These are phyloP conservation scores for Naganishia liquefaciens DNA, from an alignment of 1,284 basidiomycete species.

Conservation along the genomic window DNA sequence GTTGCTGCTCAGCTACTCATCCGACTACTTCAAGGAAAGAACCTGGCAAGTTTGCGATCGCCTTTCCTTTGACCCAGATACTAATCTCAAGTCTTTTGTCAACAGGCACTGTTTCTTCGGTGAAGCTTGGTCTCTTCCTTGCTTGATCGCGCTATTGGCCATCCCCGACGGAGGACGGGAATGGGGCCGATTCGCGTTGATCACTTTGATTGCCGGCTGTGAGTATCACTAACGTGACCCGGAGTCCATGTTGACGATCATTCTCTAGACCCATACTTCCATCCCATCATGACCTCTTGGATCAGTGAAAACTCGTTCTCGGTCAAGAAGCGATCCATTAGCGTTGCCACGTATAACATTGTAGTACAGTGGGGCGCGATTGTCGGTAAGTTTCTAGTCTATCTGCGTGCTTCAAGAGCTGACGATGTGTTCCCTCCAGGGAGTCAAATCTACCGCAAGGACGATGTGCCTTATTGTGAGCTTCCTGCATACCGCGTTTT, in stretches of 20 bases:
- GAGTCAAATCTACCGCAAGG: slow-evolving; percentile 33
- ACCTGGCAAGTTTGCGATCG: slow-evolving; percentile 20
- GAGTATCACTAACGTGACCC: not conserved
- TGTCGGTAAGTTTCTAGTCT: slow-evolving; percentile 11
- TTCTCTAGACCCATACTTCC: slow-evolving; percentile 32
- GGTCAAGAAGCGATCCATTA: slow-evolving; percentile 33
- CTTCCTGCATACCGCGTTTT: not conserved
- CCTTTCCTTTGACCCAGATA: too few relatives aligned
- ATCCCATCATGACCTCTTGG: slow-evolving; percentile 33
- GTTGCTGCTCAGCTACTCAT: slow-evolving; percentile 30
- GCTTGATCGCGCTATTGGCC: slow-evolving; percentile 27
- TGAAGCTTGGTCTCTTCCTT: slow-evolving; percentile 33
- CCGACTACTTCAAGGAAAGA: slow-evolving; percentile 32
- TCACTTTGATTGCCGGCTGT: slow-evolving; percentile 34
- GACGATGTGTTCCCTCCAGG: not conserved
- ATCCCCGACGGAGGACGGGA: slow-evolving; percentile 31
- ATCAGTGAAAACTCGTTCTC: slow-evolving; percentile 34
- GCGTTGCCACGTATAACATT: slow-evolving; percentile 32
- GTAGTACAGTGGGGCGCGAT: slow-evolving; percentile 34
- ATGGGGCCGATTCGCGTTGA: slow-evolving; percentile 31
- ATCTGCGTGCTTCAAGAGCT: too few relatives aligned
- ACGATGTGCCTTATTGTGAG: slow-evolving; percentile 26
- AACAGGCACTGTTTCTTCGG: slow-evolving; percentile 34
- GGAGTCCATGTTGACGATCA: not conserved
- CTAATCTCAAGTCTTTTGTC: not conserved